These are phyloP conservation scores for Trichomonas tenax DNA, from an alignment of 208 protist genomes.

Conservation along the genomic window DNA sequence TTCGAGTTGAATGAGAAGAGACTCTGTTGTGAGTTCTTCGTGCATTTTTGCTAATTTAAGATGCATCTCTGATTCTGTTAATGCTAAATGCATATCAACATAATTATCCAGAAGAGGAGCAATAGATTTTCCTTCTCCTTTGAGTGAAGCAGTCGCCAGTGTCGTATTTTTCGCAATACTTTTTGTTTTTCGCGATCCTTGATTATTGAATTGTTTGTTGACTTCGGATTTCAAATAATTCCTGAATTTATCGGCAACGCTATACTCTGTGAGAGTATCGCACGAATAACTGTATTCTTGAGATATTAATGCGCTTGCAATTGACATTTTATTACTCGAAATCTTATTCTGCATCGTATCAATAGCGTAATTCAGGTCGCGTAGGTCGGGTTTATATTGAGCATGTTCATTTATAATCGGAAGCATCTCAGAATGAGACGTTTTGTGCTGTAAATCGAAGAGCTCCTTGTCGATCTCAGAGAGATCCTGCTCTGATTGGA, in stretches of 20 bases:
- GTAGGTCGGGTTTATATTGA: background rate
- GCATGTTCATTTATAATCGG: background rate
- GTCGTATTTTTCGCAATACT: background rate
- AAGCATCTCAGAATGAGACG: background rate
- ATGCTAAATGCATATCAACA: background rate
- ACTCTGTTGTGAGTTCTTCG: background rate
- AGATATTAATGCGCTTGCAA: background rate
- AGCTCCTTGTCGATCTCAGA: background rate
- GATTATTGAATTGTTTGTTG: background rate
- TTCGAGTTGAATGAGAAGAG: background rate
- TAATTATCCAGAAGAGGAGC: background rate
- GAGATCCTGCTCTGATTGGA: background rate
- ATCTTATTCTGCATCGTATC: background rate
- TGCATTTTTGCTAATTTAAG: background rate
- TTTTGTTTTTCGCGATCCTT: background rate
- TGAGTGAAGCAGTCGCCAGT: background rate
- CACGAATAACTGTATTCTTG: background rate
- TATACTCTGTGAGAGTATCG: background rate
- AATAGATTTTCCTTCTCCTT: background rate
- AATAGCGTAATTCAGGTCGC: background rate
- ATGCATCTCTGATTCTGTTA: background rate
- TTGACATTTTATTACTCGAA: background rate
- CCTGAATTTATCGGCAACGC: background rate
- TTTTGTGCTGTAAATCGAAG: background rate
- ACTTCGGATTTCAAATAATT: background rate